Percentiles rank a stretch among this genome's conserved stretches.
Evolutionary conservation across 2,329 filamentous ascomycete species (phyloP).

Genomic region (Alternaria alternata): DNA sequence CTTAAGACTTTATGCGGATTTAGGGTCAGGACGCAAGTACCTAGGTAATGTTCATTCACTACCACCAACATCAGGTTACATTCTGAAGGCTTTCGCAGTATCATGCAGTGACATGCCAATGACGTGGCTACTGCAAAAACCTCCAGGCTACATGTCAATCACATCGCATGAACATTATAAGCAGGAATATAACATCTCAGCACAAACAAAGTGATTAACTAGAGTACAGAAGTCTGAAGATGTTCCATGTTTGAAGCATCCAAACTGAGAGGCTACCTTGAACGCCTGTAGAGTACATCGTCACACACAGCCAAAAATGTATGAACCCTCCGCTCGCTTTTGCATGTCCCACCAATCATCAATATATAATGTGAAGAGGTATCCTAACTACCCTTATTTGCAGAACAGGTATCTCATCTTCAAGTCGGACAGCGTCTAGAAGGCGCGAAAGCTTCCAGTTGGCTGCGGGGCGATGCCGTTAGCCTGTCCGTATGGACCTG

Average conservation of each 20-base stretch:
- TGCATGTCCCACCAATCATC: conserved; percentile 34
- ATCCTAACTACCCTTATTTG: not conserved
- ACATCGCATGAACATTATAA: not conserved
- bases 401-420: not conserved
- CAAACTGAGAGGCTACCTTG: conserved; percentile 27
- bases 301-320: conserved; percentile 25
- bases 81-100: not conserved
- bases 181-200: not conserved
- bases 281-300: conserved; percentile 46
- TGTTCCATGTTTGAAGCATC: conserved; percentile 25
- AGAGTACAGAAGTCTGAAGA: conserved; percentile 38
- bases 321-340: conserved; percentile 33
- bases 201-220: conserved; percentile 28
- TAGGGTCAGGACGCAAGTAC: too few relatives aligned
- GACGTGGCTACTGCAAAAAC: too few relatives aligned
- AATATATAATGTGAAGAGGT: conserved; percentile 35
- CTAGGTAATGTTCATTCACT: too few relatives aligned
- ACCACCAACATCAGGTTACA: too few relatives aligned
- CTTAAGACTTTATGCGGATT: too few relatives aligned
- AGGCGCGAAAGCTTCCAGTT: conserved; percentile 67
- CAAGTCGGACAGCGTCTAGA: conserved; percentile 29
- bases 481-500: conserved; percentile 76
- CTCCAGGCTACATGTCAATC: not conserved
- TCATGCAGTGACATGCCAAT: not conserved
- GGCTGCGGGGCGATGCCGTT: conserved; percentile 91